Conservation (phyloP, 805 yeast genomes). For the Suhomyces prunicola region DNA sequence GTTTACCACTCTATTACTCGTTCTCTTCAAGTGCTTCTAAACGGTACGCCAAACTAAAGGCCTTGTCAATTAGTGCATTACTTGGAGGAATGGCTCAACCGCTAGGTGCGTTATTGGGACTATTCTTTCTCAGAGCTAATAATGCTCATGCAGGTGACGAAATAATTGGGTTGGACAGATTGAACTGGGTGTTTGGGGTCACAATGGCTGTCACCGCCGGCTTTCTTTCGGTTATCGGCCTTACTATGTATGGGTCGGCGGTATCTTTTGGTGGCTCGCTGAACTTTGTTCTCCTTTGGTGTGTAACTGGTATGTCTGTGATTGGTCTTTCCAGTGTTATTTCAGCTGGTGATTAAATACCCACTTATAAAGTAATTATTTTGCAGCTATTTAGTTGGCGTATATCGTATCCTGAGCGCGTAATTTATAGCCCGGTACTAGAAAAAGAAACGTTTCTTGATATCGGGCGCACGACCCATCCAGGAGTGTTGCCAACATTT, state of each 20-base stretch:
- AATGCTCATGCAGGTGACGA: slow-evolving; percentile 26
- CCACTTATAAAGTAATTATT: neutral
- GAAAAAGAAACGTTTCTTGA: neutral
- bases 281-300: slow-evolving; percentile 55
- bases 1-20: slow-evolving; percentile 82
- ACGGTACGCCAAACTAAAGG: slow-evolving; percentile 44
- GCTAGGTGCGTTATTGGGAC: slow-evolving; percentile 77
- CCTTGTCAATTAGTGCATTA: slow-evolving; percentile 60
- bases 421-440: neutral
- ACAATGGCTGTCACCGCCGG: slow-evolving; percentile 78
- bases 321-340: slow-evolving; percentile 48
- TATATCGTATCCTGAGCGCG: neutral
- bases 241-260: slow-evolving; percentile 85
- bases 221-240: slow-evolving; percentile 72
- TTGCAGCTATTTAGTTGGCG: neutral
- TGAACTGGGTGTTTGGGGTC: slow-evolving; percentile 52
- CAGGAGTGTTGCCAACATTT: neutral
- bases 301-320: slow-evolving; percentile 54
- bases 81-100: slow-evolving; percentile 89
- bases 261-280: slow-evolving; percentile 75
- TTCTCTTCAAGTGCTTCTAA: slow-evolving; percentile 47
- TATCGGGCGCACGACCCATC: neutral
- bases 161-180: slow-evolving; percentile 28
- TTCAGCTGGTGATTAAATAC: neutral
- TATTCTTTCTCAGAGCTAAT: slow-evolving; percentile 40